Evolutionary conservation across 371 early-diverging fungal species (phyloP).

Genomic region (Haplosporangium sp.): DNA sequence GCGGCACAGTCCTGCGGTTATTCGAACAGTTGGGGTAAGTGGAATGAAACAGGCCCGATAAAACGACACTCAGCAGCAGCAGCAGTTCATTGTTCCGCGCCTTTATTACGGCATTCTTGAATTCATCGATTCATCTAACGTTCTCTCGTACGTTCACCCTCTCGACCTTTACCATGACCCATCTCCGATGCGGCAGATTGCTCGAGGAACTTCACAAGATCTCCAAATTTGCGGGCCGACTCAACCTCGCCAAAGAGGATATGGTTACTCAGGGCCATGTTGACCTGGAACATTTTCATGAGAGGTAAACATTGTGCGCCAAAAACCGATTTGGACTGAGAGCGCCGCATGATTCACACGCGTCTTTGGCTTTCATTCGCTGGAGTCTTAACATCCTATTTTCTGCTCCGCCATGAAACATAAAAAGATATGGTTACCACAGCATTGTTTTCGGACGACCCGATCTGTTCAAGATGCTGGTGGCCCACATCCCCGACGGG

Average conservation of each 20-base stretch:
- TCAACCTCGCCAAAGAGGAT: slow-evolving; percentile 44
- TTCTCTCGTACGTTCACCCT: neutral
- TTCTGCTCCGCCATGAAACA: slow-evolving; percentile 1
- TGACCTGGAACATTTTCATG: slow-evolving; percentile 37
- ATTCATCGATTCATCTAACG: neutral
- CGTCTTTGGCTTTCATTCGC: neutral
- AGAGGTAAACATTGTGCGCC: slow-evolving; percentile 20
- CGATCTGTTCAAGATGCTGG: slow-evolving; percentile 32
- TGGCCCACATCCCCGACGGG: slow-evolving; percentile 26
- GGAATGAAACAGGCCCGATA: neutral
- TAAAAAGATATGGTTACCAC: slow-evolving; percentile 46
- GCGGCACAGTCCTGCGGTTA: slow-evolving; percentile 41
- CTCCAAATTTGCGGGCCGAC: slow-evolving; percentile 28
- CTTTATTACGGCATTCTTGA: neutral
- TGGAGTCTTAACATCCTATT: neutral
- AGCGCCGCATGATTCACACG: neutral
- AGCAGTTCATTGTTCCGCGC: neutral
- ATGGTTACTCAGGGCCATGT: slow-evolving; percentile 26
- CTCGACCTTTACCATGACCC: neutral
- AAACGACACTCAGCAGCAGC: no score
- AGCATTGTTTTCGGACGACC: slow-evolving; percentile 37
- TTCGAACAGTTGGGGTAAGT: slow-evolving; percentile 50
- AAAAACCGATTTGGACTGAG: neutral
- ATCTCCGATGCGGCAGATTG: slow-evolving; percentile 3
- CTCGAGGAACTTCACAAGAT: slow-evolving; percentile 39